A percentile compares a stretch with the other conserved stretches of the same genome.
Evolutionary conservation across 1,284 basidiomycete species (phyloP).

Genomic region (Malassezia caprae): DNA sequence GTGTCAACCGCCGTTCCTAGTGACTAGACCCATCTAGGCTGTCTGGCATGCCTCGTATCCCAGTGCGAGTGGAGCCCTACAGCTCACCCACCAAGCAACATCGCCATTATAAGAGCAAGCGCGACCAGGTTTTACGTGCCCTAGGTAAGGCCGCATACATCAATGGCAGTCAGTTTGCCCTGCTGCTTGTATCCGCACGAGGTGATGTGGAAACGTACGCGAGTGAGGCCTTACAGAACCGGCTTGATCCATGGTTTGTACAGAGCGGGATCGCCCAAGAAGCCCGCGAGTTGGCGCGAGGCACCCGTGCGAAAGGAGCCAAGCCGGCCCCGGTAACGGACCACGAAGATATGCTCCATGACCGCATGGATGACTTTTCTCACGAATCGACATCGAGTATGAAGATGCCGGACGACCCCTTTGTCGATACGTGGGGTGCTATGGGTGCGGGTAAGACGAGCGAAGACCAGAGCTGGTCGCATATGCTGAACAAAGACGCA

Average conservation of each 20-base stretch:
- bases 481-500: neutral
- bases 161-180: slow-evolving; percentile 54
- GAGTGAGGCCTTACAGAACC: slow-evolving; percentile 48
- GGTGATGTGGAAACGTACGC: slow-evolving; percentile 55
- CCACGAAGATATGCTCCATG: neutral
- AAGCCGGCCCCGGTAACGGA: neutral
- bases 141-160: slow-evolving; percentile 51
- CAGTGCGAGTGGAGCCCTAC: slow-evolving; percentile 53
- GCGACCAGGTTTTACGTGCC: slow-evolving; percentile 53
- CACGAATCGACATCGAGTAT: neutral
- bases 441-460: neutral
- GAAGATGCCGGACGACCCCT: slow-evolving; percentile 12
- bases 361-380: neutral
- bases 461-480: neutral
- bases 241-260: slow-evolving; percentile 38
- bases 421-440: slow-evolving; percentile 8
- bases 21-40: neutral
- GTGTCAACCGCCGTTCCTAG: neutral
- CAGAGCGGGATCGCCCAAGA: slow-evolving; percentile 37
- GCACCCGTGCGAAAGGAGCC: neutral
- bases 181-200: slow-evolving; percentile 53
- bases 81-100: slow-evolving; percentile 52
- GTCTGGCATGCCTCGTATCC: slow-evolving; percentile 52
- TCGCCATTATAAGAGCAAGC: slow-evolving; percentile 54
- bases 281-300: slow-evolving; percentile 20